These are phyloP conservation scores for Cnidoscolus chayamansa DNA, from an alignment of 441 rosid genomes.

Conservation along the genomic window DNA sequence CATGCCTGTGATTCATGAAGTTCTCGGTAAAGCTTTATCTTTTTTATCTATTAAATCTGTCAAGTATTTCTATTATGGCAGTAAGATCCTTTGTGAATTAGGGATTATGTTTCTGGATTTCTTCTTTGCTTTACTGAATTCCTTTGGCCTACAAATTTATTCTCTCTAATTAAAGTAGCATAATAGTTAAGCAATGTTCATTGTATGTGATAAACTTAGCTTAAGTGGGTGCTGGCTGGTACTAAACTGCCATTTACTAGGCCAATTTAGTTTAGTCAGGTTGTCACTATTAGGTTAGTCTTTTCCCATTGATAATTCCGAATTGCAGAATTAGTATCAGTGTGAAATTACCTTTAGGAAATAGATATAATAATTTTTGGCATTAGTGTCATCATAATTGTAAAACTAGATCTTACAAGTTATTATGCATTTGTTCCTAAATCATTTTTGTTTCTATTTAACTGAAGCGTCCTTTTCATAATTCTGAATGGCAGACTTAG, in stretches of 20 bases:
- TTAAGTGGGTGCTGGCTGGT: background rate
- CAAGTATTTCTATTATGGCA: background rate
- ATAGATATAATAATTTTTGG: too few species aligned
- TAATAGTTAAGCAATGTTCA: background rate
- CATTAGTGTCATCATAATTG: too few species aligned
- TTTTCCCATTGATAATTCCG: background rate
- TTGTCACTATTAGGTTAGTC: too few species aligned
- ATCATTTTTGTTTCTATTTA: too few species aligned
- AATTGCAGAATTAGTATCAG: background rate
- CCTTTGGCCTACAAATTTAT: background rate
- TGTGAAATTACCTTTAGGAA: background rate
- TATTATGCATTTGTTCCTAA: background rate
- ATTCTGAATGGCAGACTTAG: background rate
- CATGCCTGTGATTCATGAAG: conserved; percentile 42
- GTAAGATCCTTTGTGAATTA: background rate
- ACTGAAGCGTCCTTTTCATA: too few species aligned
- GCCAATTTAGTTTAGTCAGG: background rate
- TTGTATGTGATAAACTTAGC: too few species aligned
- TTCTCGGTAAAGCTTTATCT: conserved; percentile 42
- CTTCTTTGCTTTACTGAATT: too few species aligned
- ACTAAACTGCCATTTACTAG: background rate
- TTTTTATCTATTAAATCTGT: conserved; percentile 15
- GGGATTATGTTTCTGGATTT: background rate
- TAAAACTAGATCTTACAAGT: background rate
- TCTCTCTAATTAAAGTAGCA: background rate